Evolutionary conservation across 1,139 yeast genomes (phyloP), one percentile per base, ranked within the genome.

Genomic region (Saccharomyces hybrid): DNA sequence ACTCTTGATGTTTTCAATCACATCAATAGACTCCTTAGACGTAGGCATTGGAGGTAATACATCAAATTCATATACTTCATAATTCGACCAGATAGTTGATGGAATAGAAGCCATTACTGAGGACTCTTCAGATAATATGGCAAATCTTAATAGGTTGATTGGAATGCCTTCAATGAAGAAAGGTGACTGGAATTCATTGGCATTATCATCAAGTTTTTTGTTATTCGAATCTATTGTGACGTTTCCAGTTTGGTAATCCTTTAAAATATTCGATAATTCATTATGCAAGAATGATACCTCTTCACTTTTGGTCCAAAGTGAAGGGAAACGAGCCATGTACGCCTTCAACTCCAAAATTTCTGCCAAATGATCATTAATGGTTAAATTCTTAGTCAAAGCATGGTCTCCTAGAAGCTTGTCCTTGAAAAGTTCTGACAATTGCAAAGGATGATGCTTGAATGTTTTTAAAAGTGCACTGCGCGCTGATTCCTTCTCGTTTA

Each of bases 71-170:
- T 75, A 81, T 14, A 82, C 75, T 55, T 84, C 86, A 57, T 82
- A 76, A 48, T 79, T 67, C 1, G 78, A 75, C 86, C 89, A 86
- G n/a, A 85, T 74, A 2, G 71, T 64, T 47, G 75, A 66, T 0
- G 95, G 95, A 16, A 86, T 74, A 60, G 79, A 78, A 1, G 88
- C 88, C 86, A 86, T 82, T 0, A 84, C 77, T 51, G 81, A 78
- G 31, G 81, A 82, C 66, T 86, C 93, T 14, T 86, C 88, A 0
- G 90, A 83, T 48, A 86, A 70, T 34, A 86, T 77, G 1, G 83
- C 85, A 68, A 85, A 84, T 57, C 95, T 74, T 5, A 86, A 63
- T 56, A 86, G 73, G 63, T 84, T 86, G 9, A 71, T 67, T 0
- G 91, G 90, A 1, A 84, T 73, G 11, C 71, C 72, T 2, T 68